phyloP scores from a whole-genome alignment of 306 rosid genomes.

The Cucurbita argyrosperma region DNA sequence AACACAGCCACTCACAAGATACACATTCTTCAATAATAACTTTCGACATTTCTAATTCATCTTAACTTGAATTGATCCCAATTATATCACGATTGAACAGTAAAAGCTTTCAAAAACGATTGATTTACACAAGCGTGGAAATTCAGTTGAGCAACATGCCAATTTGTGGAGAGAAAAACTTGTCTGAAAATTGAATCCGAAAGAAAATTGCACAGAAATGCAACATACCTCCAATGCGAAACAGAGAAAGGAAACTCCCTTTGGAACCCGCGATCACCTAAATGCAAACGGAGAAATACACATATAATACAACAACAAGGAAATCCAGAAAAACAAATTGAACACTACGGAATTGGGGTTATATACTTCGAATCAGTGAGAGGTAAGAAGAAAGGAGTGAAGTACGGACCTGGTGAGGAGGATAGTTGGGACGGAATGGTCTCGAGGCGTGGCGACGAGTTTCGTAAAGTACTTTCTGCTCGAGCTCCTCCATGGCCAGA shows the following conservation, averaged over 20 bases:
- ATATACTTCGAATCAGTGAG: neutral
- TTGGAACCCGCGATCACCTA: slow-evolving; percentile 32
- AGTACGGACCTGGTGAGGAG: slow-evolving; percentile 35
- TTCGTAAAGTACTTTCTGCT: slow-evolving; percentile 40
- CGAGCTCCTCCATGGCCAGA: slow-evolving; percentile 33
- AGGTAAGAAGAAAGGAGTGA: neutral
- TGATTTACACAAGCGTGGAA: neutral
- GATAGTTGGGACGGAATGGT: slow-evolving; percentile 33
- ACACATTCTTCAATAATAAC: neutral
- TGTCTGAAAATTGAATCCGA: neutral
- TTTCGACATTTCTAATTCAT: neutral
- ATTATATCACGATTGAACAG: neutral
- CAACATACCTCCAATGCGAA: slow-evolving; percentile 52
- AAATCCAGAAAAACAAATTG: neutral
- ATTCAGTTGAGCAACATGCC: neutral
- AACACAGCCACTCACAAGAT: neutral
- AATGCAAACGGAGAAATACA: slow-evolving; percentile 3
- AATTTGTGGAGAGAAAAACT: neutral
- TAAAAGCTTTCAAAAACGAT: neutral
- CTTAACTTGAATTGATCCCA: neutral
- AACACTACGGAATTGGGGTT: neutral
- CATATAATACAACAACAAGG: neutral
- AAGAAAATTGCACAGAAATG: neutral
- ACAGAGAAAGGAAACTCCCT: slow-evolving; percentile 34
- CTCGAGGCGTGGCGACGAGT: slow-evolving; percentile 60